phyloP scores from a whole-genome alignment of 345 rosid species.

The Punica granatum region DNA sequence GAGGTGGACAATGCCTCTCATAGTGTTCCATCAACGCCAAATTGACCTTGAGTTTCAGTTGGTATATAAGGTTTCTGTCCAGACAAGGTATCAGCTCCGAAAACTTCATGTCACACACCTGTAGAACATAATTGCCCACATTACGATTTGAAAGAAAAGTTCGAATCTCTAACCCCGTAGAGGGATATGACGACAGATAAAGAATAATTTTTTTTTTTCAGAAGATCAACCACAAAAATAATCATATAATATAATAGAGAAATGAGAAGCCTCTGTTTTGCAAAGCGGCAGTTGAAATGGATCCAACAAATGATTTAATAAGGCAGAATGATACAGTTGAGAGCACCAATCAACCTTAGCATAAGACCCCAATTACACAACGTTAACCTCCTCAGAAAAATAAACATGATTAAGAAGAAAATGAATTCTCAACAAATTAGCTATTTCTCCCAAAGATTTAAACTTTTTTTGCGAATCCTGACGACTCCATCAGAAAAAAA shows the following conservation, averaged over 20 bases:
- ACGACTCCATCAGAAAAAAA: neutral
- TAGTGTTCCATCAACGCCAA: slow-evolving; percentile 90
- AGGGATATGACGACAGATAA: neutral
- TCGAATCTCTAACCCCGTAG: neutral
- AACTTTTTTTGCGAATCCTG: neutral
- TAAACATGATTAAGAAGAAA: neutral
- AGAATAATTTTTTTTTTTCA: neutral
- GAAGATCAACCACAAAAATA: neutral
- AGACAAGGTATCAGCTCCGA: slow-evolving; percentile 94
- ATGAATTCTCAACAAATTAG: neutral
- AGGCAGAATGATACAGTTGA: neutral
- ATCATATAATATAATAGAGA: neutral
- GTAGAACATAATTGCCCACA: slow-evolving; percentile 5
- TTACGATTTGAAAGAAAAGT: neutral
- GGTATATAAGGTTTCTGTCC: slow-evolving; percentile 76
- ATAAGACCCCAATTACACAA: neutral
- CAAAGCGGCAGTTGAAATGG: neutral
- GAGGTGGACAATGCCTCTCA: slow-evolving; percentile 88
- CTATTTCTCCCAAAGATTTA: neutral
- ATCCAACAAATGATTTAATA: neutral
- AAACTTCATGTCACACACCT: slow-evolving; percentile 71
- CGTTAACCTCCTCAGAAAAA: neutral
- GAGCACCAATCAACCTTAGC: neutral
- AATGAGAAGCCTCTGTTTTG: no score
- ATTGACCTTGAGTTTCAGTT: slow-evolving; percentile 68